phyloP scores from a whole-genome alignment of 306 rosid species.

The Fragaria iinumae region DNA sequence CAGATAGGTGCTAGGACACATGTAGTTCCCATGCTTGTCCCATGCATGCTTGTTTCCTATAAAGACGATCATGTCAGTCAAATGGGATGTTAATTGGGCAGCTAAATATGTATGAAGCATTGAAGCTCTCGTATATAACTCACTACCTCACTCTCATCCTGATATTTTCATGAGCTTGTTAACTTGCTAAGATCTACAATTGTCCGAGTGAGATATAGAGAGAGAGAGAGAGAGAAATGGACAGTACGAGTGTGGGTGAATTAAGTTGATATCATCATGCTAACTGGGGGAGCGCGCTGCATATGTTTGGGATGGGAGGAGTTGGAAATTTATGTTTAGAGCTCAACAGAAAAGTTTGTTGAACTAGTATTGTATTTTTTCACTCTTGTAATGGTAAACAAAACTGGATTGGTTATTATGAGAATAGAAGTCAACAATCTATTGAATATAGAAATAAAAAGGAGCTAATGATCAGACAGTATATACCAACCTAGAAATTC shows the following conservation, averaged over 20 bases:
- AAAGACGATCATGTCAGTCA: background rate
- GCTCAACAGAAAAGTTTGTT: background rate
- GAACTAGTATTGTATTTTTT: no score
- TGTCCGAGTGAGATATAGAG: no score
- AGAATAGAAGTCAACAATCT: no score
- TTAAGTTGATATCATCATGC: no score
- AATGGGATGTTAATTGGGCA: background rate
- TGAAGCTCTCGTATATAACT: background rate
- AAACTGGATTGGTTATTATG: no score
- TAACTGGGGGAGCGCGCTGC: no score
- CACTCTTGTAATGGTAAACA: no score
- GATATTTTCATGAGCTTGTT: background rate
- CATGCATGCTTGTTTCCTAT: background rate
- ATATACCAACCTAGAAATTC: no score
- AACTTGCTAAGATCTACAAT: background rate
- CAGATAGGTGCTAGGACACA: background rate
- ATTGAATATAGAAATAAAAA: no score
- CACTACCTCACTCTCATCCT: background rate
- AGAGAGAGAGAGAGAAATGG: no score
- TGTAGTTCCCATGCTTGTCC: background rate
- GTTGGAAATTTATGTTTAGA: background rate
- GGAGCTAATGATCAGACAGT: no score
- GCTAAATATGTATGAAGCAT: background rate
- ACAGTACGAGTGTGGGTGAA: no score
- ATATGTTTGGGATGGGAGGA: background rate